Evolutionary conservation across 192 early-diverging fungal species (phyloP), one percentile per base, ranked within the genome.

Genomic region (Coemansia sp.): DNA sequence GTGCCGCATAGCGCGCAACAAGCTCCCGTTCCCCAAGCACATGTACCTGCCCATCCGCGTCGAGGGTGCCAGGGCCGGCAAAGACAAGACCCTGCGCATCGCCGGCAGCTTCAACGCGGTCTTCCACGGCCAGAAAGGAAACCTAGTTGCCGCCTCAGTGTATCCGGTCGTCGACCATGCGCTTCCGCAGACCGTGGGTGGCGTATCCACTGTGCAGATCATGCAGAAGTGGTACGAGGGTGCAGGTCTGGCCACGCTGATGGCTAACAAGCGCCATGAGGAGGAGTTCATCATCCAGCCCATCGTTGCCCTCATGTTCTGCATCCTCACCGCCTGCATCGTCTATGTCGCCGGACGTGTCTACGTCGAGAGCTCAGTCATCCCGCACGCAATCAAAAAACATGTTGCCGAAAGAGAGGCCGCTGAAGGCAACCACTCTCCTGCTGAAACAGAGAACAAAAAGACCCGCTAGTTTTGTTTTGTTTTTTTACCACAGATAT

Each of bases 261-360:
- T 81, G 79, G 69, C 79, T 10, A 81, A 68, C 40, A 56, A 65
- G 59, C 57, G 72, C 8, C 44, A 65, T 36, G 68, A 81, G 42
- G 72, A 81, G 33, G 72, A 72, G 44, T 74, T 75, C 45, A 64
- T 75, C 36, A 81, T 81, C 55, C 62, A 67, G 37, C 79, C 79
- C 7, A 59, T 81, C 11, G 72, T 81, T 33, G 72, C 73, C 2
- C 19, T 72, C 10, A 75, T 81, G 79, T 75, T 75, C 28, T 81
- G 79, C 36, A 55, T 81, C 19, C 73, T 81, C 11, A 69, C 79
- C 25, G 79, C 72, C 2, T 75, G 72, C 25, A 42, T 62, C 13
- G 73, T 81, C 2, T 81, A 81, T 48, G 73, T 81, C 13, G 69
- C 66, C 13, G 79, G 79, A n/a, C 68, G 79, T 2, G 79, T 75